Base-by-base conservation (phyloP, 116 monocot species). In the Trichopus zeylanicus region DNA sequence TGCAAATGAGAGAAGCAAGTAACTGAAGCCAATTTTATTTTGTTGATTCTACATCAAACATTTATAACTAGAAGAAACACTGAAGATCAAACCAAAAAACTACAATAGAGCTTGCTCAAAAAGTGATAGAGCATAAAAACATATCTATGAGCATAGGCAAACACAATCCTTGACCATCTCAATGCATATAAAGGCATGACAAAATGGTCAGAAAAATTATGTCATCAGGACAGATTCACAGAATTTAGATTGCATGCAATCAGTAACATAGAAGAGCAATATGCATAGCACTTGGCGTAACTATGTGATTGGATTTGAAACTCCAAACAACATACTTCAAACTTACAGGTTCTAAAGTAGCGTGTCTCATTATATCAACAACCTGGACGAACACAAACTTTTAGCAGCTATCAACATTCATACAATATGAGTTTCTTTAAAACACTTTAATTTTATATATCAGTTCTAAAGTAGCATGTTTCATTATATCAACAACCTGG, bases 1-100 rank as follows among this genome's bases (percentile, higher is more conserved):
- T 88, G 72, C 29, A 32, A 0, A 65, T 22, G 24, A 16, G 24
- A 71, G 75, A 29, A 33, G 35, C 51, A 29, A 65, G 42, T 6
- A 22, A 9, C 32, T 56, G 7, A 57, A 18, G 2, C 23, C 24
- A 55, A 62, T 46, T 24, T 25, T 16, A 42, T 13, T 42, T n/a
- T 15, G 18, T 42, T 42, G 13, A 42, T 42, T n/a, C 5, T 3
- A 42, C 13, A 42, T n/a, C 13, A 42, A 16, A 42, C 3, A 42
- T 13, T 42, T 16, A 42, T 42, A n/a, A 2, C 42, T 16, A 3
- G 3, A 42, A 33, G 32, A 33, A 33, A 33, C 32, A 33, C 8
- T 33, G 32, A 4, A 5, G 6, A 33, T 33, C n/a, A n/a, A n/a
- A n/a, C n/a, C n/a, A n/a, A n/a, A n/a, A n/a, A n/a, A n/a, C n/a